A percentile compares a stretch with the other conserved stretches of the same genome.
phyloP scores from a whole-genome alignment of 2,329 filamentous ascomycete species.

The Sporothrix curviconia region DNA sequence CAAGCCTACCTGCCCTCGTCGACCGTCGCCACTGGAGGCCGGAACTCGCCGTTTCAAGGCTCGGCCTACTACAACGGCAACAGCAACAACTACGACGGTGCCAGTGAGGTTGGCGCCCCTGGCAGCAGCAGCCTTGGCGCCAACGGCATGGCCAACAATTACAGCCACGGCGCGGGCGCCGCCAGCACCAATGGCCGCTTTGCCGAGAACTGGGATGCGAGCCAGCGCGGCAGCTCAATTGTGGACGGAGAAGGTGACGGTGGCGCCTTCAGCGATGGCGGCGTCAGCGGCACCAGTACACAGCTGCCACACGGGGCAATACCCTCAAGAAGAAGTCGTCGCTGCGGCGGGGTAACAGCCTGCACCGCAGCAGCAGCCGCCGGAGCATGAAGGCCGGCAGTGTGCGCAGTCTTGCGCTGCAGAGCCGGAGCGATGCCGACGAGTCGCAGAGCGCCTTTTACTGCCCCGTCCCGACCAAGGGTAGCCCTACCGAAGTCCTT shows the following conservation, averaged over 20 bases:
- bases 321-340: constrained; percentile 88
- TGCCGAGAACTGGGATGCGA: constrained; percentile 66
- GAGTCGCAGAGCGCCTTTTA: constrained; percentile 78
- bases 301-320: constrained; percentile 43
- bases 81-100: constrained; percentile 20
- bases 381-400: constrained; percentile 79
- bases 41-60: not conserved
- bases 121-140: constrained; percentile 10
- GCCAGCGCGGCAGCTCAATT: constrained; percentile 59
- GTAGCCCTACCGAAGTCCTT: constrained; percentile 80
- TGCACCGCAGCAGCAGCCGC: constrained; percentile 74
- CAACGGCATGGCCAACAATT: constrained; percentile 16
- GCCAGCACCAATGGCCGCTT: constrained; percentile 43
- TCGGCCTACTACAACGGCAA: constrained; percentile 12
- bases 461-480: constrained; percentile 80
- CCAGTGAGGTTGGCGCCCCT: constrained; percentile 10
- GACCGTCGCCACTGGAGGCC: constrained; percentile 21
- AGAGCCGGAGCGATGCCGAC: constrained; percentile 60
- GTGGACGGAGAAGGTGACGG: constrained; percentile 45
- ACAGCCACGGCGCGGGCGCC: constrained; percentile 15
- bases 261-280: constrained; percentile 36
- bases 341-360: constrained; percentile 63
- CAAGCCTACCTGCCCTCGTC: constrained; percentile 28
- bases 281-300: constrained; percentile 22
- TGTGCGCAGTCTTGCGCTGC: constrained; percentile 70